phyloP scores from a whole-genome alignment of 306 rosid species.

The Canavalia ensiformis region DNA sequence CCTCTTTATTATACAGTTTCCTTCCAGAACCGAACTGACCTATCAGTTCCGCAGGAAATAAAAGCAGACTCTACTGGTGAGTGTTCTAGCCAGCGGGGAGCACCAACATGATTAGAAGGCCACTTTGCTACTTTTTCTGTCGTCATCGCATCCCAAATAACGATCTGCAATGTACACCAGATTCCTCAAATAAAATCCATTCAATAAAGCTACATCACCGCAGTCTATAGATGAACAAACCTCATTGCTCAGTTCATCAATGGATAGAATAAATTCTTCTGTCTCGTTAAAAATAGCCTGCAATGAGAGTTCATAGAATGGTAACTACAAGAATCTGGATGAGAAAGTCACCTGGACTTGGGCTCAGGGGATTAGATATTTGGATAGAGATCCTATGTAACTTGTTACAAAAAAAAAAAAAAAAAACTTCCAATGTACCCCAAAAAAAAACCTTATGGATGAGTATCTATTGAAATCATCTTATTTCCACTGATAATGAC shows the following conservation, averaged over 20 bases:
- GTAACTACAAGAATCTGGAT: conserved; percentile 15
- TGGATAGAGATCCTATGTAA: neutral
- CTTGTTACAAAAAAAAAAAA: neutral
- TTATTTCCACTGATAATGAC: neutral
- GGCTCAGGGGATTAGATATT: neutral
- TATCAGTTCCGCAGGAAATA: conserved; percentile 85
- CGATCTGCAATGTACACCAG: conserved; percentile 66
- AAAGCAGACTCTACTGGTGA: conserved; percentile 79
- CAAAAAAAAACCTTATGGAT: conserved; percentile 21
- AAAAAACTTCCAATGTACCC: conserved; percentile 3
- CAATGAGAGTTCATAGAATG: conserved; percentile 39
- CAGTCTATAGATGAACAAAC: conserved; percentile 55
- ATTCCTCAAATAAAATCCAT: conserved; percentile 43
- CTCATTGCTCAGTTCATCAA: conserved; percentile 93
- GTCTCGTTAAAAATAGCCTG: conserved; percentile 87
- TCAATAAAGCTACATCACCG: conserved; percentile 17
- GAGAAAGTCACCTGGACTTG: conserved; percentile 8
- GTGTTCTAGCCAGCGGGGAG: conserved; percentile 95
- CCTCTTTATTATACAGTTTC: conserved; percentile 52
- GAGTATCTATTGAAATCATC: neutral
- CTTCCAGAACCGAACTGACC: conserved; percentile 91
- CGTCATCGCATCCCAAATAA: conserved; percentile 87
- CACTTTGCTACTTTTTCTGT: conserved; percentile 83
- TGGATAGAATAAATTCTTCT: conserved; percentile 84
- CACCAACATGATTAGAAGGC: conserved; percentile 91